Base-by-base conservation (phyloP, 805 yeast genomes). In the Saccharomycopsis sp. region DNA sequence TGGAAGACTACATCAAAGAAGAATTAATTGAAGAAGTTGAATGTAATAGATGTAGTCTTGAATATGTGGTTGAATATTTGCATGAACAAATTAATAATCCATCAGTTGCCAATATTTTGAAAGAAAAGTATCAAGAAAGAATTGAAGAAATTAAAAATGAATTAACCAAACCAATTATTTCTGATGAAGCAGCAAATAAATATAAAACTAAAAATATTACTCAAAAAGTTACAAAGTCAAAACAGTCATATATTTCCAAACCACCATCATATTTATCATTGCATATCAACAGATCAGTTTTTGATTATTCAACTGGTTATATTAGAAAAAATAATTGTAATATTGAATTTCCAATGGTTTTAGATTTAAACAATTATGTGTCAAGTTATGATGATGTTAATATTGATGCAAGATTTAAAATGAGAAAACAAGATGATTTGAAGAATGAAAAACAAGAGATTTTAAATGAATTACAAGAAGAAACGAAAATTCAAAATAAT, bases 21-120 rank as follows among this genome's bases (percentile, higher is more conserved):
- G 98, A 89, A 55, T 74, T 82, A 18, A 87, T 89, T 44, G 88
- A 85, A 49, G 95, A 87, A 34, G 98, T 89, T 28, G 89, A 87
- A 59, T 89, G 98, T 64, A 86, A 88, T 54, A 69, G 97, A 52
- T 89, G 97, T 64, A 89, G 94, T 2, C 65, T 89, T 49, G 58
- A 59, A 21, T 77, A 76, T 44, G 78, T 83, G 10, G 61, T 59
- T 38, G 68, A 65, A n/a, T 75, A 69, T 47, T 59, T 79, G 26
- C 38, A 51, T 15, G 63, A 57, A 13, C 69, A 70, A 46, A 39
- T 69, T 3, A 50, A 51, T 3, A 51, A 48, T 18, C 52, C 50
- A 34, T 30, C 41, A 31, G 27, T 31, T 10, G 34, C 39, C 46
- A 12, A 54, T 50, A 14, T 56, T 51, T 41, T 61, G 28, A 41